Base-by-base conservation (phyloP, 1,139 yeast species). In the Suhomyces bribrorum region DNA sequence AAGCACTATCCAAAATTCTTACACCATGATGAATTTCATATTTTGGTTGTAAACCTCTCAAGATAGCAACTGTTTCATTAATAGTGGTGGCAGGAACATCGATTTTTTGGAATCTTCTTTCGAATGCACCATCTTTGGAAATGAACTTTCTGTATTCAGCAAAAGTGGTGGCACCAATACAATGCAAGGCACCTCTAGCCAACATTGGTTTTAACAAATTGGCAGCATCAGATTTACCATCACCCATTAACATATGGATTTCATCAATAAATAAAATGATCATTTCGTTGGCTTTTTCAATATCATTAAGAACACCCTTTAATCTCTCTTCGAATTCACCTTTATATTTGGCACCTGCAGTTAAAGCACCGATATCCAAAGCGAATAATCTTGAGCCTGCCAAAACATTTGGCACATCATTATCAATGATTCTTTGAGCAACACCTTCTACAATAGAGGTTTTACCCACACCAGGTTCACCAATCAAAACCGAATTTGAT, bases 391-490 rank as follows among this genome's bases (percentile, higher is more conserved):
- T 79, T 47, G 96, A 81, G 46, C 81, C 81, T 38, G 87, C 84
- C 52, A 92, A 74, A 45, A 90, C 86, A 33, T 82, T 79, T 31
- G 98, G 98, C 13, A 94, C 96, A 64, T 92, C 99, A 43, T 87
- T 88, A 56, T 92, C 97, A 45, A 92, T 83, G 48, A 92, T 89
- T 67, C 98, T 79, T 66, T 92, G 97, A 12, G 98, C 97, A 42
- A 92, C 97, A 51, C 98, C 98, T 70, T 92, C 99, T 36, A 90
- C 96, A 54, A 92, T 90, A 14, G 96, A 86, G 26, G 98, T 94
- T 68, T 92, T 92, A 74, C 99, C 99, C 37, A 92, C 97, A 79
- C 99, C 99, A 24, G 98, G 96, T 57, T 92, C 97, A 74, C 99
- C 99, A 56, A 92, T 88, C 49, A 92, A 71, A 50, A 95, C 92